Base-by-base conservation (phyloP, 805 yeast species). In the Starmerella cellae region DNA sequence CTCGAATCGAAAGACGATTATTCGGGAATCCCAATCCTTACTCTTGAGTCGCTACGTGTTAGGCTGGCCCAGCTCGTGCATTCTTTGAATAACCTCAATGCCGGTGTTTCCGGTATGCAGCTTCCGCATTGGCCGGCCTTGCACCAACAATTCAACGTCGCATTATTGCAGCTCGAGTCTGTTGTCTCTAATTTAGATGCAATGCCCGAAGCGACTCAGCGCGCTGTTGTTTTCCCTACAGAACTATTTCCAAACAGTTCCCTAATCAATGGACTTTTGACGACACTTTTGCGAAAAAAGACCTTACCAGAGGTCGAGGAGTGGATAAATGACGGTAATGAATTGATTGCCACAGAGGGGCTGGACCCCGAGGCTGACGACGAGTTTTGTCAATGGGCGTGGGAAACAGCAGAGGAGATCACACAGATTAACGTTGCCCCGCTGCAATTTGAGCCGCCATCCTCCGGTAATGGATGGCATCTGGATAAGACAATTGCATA, bases 241-340 rank as follows among this genome's bases (percentile, higher is more conserved):
- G 79, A 87, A 0, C 70, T 71, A 18, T 91, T 88, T 57, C 96
- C 96, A 8, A 74, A 93, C 0, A 73, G 83, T 1, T 80, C 82
- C 35, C 87, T 82, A 49, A 87, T 82, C 54, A 87, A 82, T 54
- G 39, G 39, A 20, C 67, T 91, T 28, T 63, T 87, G 39, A 81
- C 94, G 0, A 85, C 96, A 0, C 65, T 91, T 46, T 60, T 91
- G 46, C 70, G 97, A 45, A 91, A 87, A 58, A 88, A 87, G 57
- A 79, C 79, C 38, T 65, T 82, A 10, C 97, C 98, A 0, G 96
- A 87, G 48, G 94, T 88, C 2, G 82, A 77, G 39, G 81, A 75
- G 37, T 88, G 97, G 96, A 72, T 85, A 6, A 67, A 68, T 27
- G 60, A 63, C 18, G 73, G 53, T 31, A 55, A 38, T 5, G 39